Evolutionary conservation across 306 rosid species (phyloP).

Genomic region (Datisca glomerata): DNA sequence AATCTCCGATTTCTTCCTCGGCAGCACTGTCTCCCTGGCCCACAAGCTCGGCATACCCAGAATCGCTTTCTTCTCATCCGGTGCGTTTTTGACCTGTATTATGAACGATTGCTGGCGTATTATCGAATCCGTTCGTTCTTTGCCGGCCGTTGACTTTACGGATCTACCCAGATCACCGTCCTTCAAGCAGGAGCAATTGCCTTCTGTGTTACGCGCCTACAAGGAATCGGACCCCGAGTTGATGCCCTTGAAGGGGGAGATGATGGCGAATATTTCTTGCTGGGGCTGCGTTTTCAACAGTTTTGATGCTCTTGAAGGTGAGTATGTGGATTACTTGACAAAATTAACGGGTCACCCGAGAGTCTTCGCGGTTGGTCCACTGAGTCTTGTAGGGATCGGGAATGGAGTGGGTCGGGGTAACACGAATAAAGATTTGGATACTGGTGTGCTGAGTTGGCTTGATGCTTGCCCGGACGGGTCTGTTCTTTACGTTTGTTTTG

Average conservation of each 20-base stretch:
- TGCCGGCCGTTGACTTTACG: constrained; percentile 5
- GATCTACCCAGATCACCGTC: constrained; percentile 27
- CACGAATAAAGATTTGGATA: neutral
- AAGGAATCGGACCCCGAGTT: constrained; percentile 30
- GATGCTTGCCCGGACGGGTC: constrained; percentile 41
- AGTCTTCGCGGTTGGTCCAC: constrained; percentile 39
- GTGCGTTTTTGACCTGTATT: constrained; percentile 12
- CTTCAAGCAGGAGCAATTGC: constrained; percentile 37
- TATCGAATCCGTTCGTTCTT: neutral
- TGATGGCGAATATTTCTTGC: constrained; percentile 15
- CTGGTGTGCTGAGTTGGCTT: constrained; percentile 27
- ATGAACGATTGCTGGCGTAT: constrained; percentile 13
- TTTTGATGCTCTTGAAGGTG: constrained; percentile 27
- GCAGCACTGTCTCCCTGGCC: constrained; percentile 27
- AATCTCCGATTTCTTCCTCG: constrained; percentile 47
- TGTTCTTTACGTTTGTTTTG: constrained; percentile 56
- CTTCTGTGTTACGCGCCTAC: constrained; percentile 14
- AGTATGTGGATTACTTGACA: constrained; percentile 17
- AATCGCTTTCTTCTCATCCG: constrained; percentile 14
- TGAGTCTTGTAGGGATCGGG: constrained; percentile 8
- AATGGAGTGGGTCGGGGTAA: neutral
- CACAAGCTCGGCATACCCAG: constrained; percentile 23
- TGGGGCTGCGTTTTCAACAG: constrained; percentile 42
- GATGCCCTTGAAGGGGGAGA: constrained; percentile 22
- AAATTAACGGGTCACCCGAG: constrained; percentile 4